Base-by-base conservation (phyloP, 129 eudicot species). In the Lonicera japonica region DNA sequence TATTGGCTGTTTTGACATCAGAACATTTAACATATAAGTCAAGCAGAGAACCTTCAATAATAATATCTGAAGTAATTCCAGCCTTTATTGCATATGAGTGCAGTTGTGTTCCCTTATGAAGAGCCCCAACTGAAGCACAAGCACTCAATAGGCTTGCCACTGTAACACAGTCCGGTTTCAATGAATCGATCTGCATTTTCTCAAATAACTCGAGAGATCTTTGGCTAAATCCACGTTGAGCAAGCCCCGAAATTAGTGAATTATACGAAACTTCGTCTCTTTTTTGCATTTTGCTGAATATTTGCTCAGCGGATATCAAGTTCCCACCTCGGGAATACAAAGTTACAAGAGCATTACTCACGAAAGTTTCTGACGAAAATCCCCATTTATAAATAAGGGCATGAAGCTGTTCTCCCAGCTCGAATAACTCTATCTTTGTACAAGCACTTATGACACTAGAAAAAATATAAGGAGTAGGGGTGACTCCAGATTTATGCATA, bases 1-100 rank as follows among this genome's bases (percentile, higher is more conserved):
- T 64, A 58, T 73, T 75, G 38, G 99, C 95, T 23, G 96, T 75
- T 80, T 83, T 66, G 23, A 88, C 79, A 71, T 88, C 96, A 22
- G 89, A 78, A 29, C 95, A 88, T 71, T 88, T 94, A n/a, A 85
- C 96, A 75, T 94, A 94, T 39, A 94, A 85, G 69, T 94, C 96
- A 75, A 94, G 89, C 56, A 94, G 74, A 70, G 99, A 88, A 21
- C 99, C 99, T 80, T 94, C 99, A 40, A 94, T 78, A 64, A 88
- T 83, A 68, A 85, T 79, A 77, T 94, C 99, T 16, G 78, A 66
- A 70, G 78, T 78, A 78, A 88, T 78, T 48, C 99, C 99, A 0
- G 91, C 76, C 64, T 88, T 94, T 68, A 79, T 75, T 70, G 95
- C 95, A 75, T 88, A 85, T 0, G 87, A 78, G 50, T 94, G 99